Conservation (phyloP, 257 asterid genomes). For the Solanum rostratum region DNA sequence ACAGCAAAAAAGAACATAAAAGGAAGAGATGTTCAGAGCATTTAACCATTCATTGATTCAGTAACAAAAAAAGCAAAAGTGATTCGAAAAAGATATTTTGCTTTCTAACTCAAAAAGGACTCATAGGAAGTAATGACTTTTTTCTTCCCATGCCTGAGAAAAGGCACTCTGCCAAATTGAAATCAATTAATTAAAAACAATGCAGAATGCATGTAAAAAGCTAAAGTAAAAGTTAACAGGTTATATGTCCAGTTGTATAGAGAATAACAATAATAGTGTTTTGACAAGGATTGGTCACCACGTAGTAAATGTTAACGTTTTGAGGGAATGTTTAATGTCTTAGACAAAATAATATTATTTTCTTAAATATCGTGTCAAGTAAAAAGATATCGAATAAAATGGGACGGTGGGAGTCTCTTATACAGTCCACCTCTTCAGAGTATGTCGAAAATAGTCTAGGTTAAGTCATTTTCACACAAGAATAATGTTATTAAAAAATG, state of each 20-base stretch:
- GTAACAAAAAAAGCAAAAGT: slow-evolving; percentile 9
- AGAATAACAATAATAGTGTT: not conserved
- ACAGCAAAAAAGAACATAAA: not conserved
- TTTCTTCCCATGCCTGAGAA: slow-evolving; percentile 20
- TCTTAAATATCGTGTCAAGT: no score
- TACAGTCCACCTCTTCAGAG: slow-evolving; percentile 3
- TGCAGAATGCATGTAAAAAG: not conserved
- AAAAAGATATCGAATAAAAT: no score
- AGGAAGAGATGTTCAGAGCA: not conserved
- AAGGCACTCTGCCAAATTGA: slow-evolving; percentile 7
- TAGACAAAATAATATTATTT: not conserved
- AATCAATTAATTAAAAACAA: not conserved
- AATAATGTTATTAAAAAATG: not conserved
- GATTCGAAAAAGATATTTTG: slow-evolving; percentile 11
- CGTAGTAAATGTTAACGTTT: not conserved
- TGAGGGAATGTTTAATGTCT: not conserved
- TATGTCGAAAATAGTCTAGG: slow-evolving; percentile 18
- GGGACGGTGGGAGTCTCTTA: no score
- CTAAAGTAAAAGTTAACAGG: not conserved
- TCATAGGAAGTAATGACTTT: slow-evolving; percentile 10
- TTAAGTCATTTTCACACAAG: slow-evolving; percentile 19
- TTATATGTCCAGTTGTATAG: slow-evolving; percentile 2
- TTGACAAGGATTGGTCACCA: slow-evolving; percentile 16
- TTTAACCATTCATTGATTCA: slow-evolving; percentile 4
- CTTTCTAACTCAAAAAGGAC: slow-evolving; percentile 9